Percentiles rank a stretch among this genome's conserved stretches.
Evolutionary conservation across 2,329 filamentous ascomycete species (phyloP).

Genomic region (Aspergillus hortae): DNA sequence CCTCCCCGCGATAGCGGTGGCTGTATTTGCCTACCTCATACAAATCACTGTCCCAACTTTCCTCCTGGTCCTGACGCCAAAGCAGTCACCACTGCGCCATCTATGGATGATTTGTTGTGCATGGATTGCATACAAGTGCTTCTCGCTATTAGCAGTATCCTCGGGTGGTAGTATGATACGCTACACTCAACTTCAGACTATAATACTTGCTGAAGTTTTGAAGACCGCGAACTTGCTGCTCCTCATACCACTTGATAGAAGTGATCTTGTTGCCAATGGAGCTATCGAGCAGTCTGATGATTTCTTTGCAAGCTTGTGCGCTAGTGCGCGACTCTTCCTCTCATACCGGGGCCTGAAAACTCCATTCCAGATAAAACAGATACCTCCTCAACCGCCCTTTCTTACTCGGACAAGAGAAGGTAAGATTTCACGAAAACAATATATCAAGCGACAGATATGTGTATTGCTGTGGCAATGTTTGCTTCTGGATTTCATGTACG

Average conservation of each 20-base stretch:
- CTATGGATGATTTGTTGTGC: neutral
- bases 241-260: neutral
- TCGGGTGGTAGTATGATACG: neutral
- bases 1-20: neutral
- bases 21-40: neutral
- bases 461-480: conserved; percentile 7
- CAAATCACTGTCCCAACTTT: neutral
- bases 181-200: neutral
- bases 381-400: conserved; percentile 11
- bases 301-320: neutral
- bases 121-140: neutral
- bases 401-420: neutral
- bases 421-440: conserved; percentile 5
- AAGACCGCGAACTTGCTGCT: neutral
- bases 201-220: neutral
- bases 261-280: neutral
- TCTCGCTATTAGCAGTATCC: neutral
- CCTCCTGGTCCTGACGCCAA: neutral
- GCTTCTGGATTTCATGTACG: neutral
- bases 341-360: conserved; percentile 19
- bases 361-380: conserved; percentile 19
- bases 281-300: neutral
- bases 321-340: conserved; percentile 4
- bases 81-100: neutral
- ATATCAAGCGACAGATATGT: conserved; percentile 17